Evolutionary conservation across 805 yeast genomes (phyloP).

Genomic region (Pichia californica): DNA sequence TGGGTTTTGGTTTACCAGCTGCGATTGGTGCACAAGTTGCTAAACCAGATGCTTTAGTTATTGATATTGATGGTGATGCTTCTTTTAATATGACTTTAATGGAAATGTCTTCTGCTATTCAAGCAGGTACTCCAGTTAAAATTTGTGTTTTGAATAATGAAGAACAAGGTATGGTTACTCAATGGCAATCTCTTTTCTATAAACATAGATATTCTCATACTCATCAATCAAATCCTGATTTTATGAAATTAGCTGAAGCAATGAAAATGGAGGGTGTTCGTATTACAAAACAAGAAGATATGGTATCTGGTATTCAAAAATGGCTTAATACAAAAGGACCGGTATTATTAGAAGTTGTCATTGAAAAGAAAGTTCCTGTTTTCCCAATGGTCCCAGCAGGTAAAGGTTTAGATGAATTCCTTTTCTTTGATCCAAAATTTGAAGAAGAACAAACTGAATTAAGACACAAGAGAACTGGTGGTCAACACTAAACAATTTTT

Average conservation of each 20-base stretch:
- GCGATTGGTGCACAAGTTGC: constrained; percentile 99
- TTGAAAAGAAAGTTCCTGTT: constrained; percentile 92
- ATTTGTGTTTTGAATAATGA: constrained; percentile 87
- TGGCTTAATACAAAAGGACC: constrained; percentile 78
- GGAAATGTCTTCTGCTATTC: constrained; percentile 91
- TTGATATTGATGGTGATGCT: constrained; percentile 98
- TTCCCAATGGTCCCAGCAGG: constrained; percentile 98
- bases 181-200: constrained; percentile 97
- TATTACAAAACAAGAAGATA: constrained; percentile 61
- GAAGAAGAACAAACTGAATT: constrained; percentile 64
- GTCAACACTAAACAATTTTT: constrained; percentile 48
- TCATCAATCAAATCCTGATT: constrained; percentile 92
- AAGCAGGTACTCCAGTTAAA: constrained; percentile 87
- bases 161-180: constrained; percentile 99
- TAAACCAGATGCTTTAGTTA: constrained; percentile 87
- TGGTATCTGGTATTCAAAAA: constrained; percentile 50
- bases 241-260: constrained; percentile 86
- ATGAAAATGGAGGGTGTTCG: constrained; percentile 87
- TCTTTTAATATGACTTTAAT: constrained; percentile 97
- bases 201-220: constrained; percentile 98
- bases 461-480: constrained; percentile 68
- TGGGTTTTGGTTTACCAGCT: constrained; percentile 97
- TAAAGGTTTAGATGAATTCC: constrained; percentile 88
- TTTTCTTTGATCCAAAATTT: constrained; percentile 75
- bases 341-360: constrained; percentile 80